phyloP scores from a whole-genome alignment of 164 flowering plant genomes.

The Taxillus chinensis region DNA sequence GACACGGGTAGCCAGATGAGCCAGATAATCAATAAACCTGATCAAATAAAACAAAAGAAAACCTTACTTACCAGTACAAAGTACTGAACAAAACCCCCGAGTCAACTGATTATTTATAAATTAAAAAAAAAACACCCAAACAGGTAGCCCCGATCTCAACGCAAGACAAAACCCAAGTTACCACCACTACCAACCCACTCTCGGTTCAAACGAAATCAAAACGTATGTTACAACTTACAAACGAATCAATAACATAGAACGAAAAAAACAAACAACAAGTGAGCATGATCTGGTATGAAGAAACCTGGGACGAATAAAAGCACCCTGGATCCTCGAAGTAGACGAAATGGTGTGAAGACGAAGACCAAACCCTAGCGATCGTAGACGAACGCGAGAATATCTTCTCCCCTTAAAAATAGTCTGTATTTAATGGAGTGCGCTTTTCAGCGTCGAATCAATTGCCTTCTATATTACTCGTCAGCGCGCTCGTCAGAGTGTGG shows the following conservation, averaged over 20 bases:
- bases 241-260: background rate
- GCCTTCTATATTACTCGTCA: background rate
- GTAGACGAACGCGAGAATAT: slow-evolving; percentile 5
- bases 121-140: too few relatives aligned
- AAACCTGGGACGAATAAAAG: background rate
- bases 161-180: too few relatives aligned
- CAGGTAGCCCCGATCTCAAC: too few relatives aligned
- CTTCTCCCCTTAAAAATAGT: background rate
- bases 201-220: background rate
- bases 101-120: too few relatives aligned
- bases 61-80: too few relatives aligned
- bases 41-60: too few relatives aligned
- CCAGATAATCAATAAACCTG: too few relatives aligned
- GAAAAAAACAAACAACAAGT: background rate
- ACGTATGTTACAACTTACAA: background rate
- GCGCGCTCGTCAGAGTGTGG: background rate
- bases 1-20: too few relatives aligned
- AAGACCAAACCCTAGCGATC: slow-evolving; percentile 3
- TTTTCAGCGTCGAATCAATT: background rate
- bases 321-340: background rate
- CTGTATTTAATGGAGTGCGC: too few relatives aligned
- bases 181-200: background rate
- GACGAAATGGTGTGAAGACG: background rate
- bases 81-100: too few relatives aligned
- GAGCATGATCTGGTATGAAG: too few relatives aligned